These are phyloP conservation scores for Ceratocystis eucalypticola DNA, from an alignment of 2,329 filamentous ascomycete species.

Conservation along the genomic window DNA sequence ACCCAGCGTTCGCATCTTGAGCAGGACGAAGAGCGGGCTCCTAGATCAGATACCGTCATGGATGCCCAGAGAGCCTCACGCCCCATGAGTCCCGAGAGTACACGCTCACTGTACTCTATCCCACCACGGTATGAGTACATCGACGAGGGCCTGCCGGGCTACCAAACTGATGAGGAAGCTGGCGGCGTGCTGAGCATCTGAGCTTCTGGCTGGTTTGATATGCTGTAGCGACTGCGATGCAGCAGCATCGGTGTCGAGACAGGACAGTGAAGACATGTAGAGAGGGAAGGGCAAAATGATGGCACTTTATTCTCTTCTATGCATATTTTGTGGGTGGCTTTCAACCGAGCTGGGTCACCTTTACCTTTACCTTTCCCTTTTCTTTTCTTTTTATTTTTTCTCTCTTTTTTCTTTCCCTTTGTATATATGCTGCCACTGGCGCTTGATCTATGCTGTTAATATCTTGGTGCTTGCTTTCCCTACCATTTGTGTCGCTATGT, in stretches of 20 bases:
- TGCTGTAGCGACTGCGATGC: background rate
- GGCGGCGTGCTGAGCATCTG: background rate
- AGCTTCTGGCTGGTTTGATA: background rate
- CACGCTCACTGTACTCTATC: constrained; percentile 14
- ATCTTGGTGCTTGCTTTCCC: background rate
- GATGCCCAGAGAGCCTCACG: background rate
- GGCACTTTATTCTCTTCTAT: too few relatives aligned
- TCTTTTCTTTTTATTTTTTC: background rate
- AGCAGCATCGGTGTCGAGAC: background rate
- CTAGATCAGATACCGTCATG: background rate
- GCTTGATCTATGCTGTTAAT: background rate
- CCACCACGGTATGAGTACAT: constrained; percentile 18
- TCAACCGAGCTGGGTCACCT: background rate
- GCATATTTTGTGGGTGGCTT: background rate
- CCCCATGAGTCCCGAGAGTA: constrained; percentile 17
- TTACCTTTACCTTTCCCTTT: background rate
- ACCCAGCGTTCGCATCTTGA: background rate
- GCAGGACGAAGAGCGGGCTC: background rate
- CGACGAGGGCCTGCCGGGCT: constrained; percentile 21
- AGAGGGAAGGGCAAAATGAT: too few relatives aligned
- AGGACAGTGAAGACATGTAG: too few relatives aligned
- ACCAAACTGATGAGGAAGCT: constrained; percentile 20
- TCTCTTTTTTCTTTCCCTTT: background rate
- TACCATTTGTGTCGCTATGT: background rate
- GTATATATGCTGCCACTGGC: background rate